Base-by-base conservation (phyloP, 768 basidiomycete species). In the Dentipellis sp. region DNA sequence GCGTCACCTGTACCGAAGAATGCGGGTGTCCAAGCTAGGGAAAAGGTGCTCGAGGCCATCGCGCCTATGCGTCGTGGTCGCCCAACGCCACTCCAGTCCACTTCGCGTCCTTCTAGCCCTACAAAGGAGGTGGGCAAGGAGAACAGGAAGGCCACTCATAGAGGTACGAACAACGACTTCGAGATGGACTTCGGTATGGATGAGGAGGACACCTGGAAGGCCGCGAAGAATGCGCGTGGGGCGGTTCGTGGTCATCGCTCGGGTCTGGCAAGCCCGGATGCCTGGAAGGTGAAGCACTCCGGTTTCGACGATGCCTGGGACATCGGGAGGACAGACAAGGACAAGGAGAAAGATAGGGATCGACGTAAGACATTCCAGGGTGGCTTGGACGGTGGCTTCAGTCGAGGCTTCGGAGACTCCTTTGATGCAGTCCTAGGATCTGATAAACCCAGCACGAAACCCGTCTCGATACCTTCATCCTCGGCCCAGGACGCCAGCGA, bases 11-110 rank as follows among this genome's bases (percentile, higher is more conserved):
- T 74, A 4, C 59, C 67, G 1, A 72, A 69, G 59, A 78, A 78
- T 59, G 75, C 80, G 29, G 86, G 83, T 23, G 65, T 84, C 34
- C 83, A 87, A 62, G 84, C 84, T 9, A 80, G 86, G 40, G 87
- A 91, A 56, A 86, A 82, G 63, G 86, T 88, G 4, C 73, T 89
- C 17, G 88, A 89, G 62, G 87, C 87, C 11, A 86, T 90, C 55
- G 83, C 84, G 35, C 87, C 89, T 0, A 83, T 88, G 83, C 80
- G 87, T 39, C 74, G 86, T 36, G 88, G 87, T 16, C 76, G 87
- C 21, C 86, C 86, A 2, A 66, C 69, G 7, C 53, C 54, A 16
- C 55, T 51, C 55, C 60, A 36, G 52, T 55, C 59, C 2, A 59
- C 11, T 19, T 66, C 66, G 3, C 66, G 64, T 1, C 64, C 69